Evolutionary conservation across 75 land plant species (phyloP).

Genomic region (Adiantum capillusveneris): DNA sequence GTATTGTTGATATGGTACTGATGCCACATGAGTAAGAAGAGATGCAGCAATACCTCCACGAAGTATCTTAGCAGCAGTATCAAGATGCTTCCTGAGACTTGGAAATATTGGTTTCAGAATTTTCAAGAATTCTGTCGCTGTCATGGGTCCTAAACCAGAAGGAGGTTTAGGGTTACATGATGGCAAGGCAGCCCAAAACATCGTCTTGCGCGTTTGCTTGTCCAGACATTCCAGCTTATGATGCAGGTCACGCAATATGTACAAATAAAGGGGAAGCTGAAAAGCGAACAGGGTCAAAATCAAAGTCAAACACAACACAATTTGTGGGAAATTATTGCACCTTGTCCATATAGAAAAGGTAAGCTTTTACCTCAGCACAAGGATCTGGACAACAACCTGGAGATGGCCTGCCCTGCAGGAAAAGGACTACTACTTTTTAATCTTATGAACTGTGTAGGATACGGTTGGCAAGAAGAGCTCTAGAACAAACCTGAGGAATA

Average conservation of each 20-base stretch:
- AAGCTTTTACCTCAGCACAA: conserved; percentile 56
- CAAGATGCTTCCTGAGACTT: conserved; percentile 52
- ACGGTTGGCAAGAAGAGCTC: background rate
- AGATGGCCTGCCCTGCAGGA: conserved; percentile 13
- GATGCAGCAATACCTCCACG: conserved; percentile 30
- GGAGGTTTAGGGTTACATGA: conserved; percentile 19
- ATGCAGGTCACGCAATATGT: conserved; percentile 63
- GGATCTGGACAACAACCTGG: conserved; percentile 63
- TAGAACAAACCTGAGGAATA: conserved; percentile 48
- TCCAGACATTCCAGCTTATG: conserved; percentile 48
- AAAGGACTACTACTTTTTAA: background rate
- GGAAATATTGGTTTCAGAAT: conserved; percentile 40
- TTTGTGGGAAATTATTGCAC: too few species aligned
- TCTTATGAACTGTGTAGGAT: too few species aligned
- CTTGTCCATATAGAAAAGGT: too few species aligned
- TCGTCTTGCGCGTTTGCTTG: conserved; percentile 31
- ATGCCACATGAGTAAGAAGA: too few species aligned
- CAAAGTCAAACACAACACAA: too few species aligned
- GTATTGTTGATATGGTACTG: too few species aligned
- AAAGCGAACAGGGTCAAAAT: background rate
- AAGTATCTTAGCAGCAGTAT: conserved; percentile 43
- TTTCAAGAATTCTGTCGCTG: conserved; percentile 31
- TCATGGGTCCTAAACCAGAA: conserved; percentile 33
- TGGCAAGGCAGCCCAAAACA: conserved; percentile 14
- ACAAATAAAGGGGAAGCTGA: conserved; percentile 68